Conservation (phyloP, 352 stramenopile genomes). For the Globisporangium alternatum region DNA sequence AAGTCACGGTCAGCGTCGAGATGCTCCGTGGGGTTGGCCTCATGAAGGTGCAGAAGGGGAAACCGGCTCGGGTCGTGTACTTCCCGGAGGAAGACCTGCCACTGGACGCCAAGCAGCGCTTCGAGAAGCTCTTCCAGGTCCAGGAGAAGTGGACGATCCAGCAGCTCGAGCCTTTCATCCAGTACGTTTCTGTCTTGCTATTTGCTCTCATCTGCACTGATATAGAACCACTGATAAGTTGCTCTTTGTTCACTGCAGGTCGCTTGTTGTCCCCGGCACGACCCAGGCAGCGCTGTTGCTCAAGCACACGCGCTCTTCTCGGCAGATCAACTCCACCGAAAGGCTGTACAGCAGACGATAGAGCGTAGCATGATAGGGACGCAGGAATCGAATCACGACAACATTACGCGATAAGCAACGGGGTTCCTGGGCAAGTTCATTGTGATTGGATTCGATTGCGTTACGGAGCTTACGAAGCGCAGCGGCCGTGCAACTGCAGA, state of each 20-base stretch:
- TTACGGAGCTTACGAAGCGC: background rate
- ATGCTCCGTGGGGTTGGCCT: constrained; percentile 72
- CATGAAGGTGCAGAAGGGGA: constrained; percentile 39
- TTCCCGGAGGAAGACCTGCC: constrained; percentile 65
- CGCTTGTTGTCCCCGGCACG: constrained; percentile 54
- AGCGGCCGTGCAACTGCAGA: background rate
- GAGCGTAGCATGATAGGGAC: background rate
- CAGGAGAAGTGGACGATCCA: constrained; percentile 84
- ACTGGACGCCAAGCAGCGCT: constrained; percentile 70
- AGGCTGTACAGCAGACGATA: constrained; percentile 63
- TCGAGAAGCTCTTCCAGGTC: constrained; percentile 70
- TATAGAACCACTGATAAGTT: constrained; percentile 11
- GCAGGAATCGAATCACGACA: background rate
- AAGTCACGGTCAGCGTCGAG: constrained; percentile 50
- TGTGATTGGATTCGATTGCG: background rate
- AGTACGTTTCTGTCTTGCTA: constrained; percentile 31
- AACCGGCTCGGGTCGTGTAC: constrained; percentile 50
- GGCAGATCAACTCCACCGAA: constrained; percentile 67
- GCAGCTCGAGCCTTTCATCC: constrained; percentile 81
- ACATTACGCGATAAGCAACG: background rate
- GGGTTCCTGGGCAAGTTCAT: background rate
- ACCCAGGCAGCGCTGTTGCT: constrained; percentile 78
- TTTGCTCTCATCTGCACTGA: background rate
- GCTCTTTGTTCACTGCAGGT: constrained; percentile 25
- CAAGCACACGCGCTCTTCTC: constrained; percentile 76